Base-by-base conservation (phyloP, 257 asterid genomes). In the Solanum paucissectum region DNA sequence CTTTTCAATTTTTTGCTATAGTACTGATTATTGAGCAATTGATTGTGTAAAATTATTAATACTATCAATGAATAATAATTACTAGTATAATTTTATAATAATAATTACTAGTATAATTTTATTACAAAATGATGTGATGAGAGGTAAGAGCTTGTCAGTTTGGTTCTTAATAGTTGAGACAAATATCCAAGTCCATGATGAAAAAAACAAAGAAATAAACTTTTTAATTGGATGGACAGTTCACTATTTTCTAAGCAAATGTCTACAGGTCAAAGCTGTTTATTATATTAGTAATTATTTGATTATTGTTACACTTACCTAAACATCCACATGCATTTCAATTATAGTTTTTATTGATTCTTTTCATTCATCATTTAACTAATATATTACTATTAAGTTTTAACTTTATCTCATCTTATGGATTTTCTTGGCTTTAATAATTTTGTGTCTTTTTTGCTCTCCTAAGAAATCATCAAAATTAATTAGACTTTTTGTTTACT, bases 281-380 rank as follows among this genome's bases (percentile, higher is more conserved):
- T 82, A 49, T 68, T 86, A 86, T 58, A 71, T 62, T 87, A 87
- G 32, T 58, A 60, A 72, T 87, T 85, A 89, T 86, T 81, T 79
- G 66, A 79, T 81, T 82, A 73, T 72, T 86, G 87, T 76, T 87
- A 83, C 88, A 90, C 49, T 73, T 44, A 49, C 89, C 75, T 84
- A 87, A 90, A 77, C 87, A 85, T 68, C 83, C 93, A 91, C 92
- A 90, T 91, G 93, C 86, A 37, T 64, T 89, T 83, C 76, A 86
- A 89, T 90, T 79, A 90, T 90, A 89, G 89, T 23, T 66, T 85
- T 68, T 32, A 23, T 85, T 85, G 87, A 40, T 25, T 85, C 77
- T 64, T 27, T 66, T 62, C 83, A 32, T 3, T 84, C 66, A 83
- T 83, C 68, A 64, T 87, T 64, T 33, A 64, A 87, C 69, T 29